phyloP scores from a whole-genome alignment of 129 eudicot genomes.

The carrot (Daucus carota) region DH1_v3.0 NC_030381.2:47927501-47928000 shows the following conservation, averaged over 20 bases:
- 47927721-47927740: slow-evolving; percentile 15
- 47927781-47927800: neutral
- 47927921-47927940: too few species aligned
- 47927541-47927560: neutral
- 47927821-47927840: neutral
- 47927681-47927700: slow-evolving; percentile 7
- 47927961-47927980: neutral
- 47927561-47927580: too few species aligned
- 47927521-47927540: neutral
- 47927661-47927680: slow-evolving; percentile 15
- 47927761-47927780: neutral
- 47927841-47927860: too few species aligned
- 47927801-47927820: neutral
- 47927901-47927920: too few species aligned
- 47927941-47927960: neutral
- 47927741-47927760: neutral
- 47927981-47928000: neutral
- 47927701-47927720: slow-evolving; percentile 4
- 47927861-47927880: neutral
- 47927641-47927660: slow-evolving; percentile 13
- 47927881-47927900: too few species aligned
- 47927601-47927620: neutral
- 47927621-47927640: neutral
- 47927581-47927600: neutral
- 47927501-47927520: neutral